Percentiles rank a stretch among this genome's conserved stretches.
These are phyloP conservation scores for Thyridium curvatum DNA, from an alignment of 2,329 filamentous ascomycete species.

Conservation along the genomic window DNA sequence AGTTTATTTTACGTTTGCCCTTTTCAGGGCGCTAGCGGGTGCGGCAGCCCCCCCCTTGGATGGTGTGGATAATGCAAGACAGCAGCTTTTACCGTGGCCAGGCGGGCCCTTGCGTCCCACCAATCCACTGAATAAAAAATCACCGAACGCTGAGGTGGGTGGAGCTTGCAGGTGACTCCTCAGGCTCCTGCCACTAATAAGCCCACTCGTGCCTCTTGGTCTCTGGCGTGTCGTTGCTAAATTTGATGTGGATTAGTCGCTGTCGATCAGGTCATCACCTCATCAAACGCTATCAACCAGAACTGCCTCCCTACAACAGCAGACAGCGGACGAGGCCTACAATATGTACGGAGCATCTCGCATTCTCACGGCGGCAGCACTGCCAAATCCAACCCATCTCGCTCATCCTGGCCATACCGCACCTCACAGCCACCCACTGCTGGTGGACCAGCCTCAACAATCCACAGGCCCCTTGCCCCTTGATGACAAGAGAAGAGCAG, in stretches of 20 bases:
- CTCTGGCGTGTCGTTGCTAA: neutral
- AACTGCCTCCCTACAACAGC: too few species aligned
- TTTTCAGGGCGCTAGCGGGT: too few species aligned
- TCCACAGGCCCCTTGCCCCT: too few species aligned
- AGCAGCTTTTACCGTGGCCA: neutral
- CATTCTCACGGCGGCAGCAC: neutral
- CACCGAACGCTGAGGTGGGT: neutral
- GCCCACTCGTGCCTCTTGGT: neutral
- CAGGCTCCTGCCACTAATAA: neutral
- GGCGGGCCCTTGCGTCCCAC: neutral
- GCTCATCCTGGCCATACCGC: too few species aligned
- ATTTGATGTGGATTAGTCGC: neutral
- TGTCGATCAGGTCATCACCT: conserved; percentile 3
- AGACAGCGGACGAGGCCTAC: too few species aligned
- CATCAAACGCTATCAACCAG: neutral
- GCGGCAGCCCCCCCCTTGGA: too few species aligned
- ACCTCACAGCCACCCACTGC: too few species aligned
- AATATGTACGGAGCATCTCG: neutral
- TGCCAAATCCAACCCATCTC: too few species aligned
- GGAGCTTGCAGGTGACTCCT: neutral
- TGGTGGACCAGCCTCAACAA: too few species aligned
- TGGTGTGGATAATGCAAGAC: too few species aligned
- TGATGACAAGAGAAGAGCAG: neutral
- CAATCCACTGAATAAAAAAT: neutral
- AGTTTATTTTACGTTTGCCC: neutral